Evolutionary conservation across 805 yeast species (phyloP), one percentile per base, ranked within the genome.

Genomic region (Nakazawaea anatomiae): DNA sequence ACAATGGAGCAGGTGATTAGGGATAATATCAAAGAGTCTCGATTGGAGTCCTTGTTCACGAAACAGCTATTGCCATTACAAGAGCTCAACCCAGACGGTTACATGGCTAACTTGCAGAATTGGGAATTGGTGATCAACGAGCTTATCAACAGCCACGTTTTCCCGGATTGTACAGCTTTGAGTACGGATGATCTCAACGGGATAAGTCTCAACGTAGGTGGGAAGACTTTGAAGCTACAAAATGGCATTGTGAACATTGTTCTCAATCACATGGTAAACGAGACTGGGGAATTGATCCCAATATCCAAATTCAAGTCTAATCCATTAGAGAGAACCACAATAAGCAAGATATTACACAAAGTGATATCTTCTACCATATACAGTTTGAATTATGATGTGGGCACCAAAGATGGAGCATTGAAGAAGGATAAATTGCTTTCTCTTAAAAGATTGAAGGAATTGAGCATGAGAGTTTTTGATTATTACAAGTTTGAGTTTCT

Each of bases 21-120:
- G 30, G 48, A 38, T 29, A 48, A 49, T 5, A 14, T 44, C 18
- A 49, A 49, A 34, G 52, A 44, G 11, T 31, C 52, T 10, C 28
- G 52, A 39, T 14, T 44, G 9, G 52, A 49, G 36, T 44, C 47
- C 4, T 28, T 49, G 12, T 49, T 49, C 45, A 43, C 44, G 11
- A 44, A 40, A 34, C 44, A 49, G 18, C 36, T 49, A 10, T 9
- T n/a, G 31, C 44, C 39, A 7, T 44, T 49, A 35, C 39, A 49
- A 44, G 48, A 49, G 28, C 30, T 40, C 29, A 49, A 49, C 45
- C 32, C 30, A 7, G 52, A 49, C 28, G 52, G 52, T 6, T 49
- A 44, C n/a, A 9, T 12, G 44, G 52, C 52, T 25, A 49, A 49
- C 29, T 9, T 49, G 8, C 11, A n/a, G 25, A 39, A 49, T 12